Evolutionary conservation across 2,329 filamentous ascomycete genomes (phyloP).

Genomic region (Stemphylium beticola): DNA sequence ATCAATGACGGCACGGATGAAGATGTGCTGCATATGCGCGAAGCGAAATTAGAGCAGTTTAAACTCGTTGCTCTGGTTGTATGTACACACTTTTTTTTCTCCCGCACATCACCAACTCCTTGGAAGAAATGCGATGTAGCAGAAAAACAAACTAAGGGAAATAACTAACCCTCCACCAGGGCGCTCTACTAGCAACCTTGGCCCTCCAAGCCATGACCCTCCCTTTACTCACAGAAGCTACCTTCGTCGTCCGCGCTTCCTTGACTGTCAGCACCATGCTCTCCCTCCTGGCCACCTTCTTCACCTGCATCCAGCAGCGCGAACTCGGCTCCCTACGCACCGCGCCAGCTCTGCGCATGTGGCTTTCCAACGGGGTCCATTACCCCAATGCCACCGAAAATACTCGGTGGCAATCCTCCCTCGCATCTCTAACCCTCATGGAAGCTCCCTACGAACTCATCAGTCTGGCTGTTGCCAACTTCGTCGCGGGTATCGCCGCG

Average conservation of each 20-base stretch:
- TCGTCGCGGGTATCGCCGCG: slow-evolving; percentile 20
- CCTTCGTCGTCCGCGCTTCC: slow-evolving; percentile 15
- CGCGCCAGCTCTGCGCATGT: slow-evolving; percentile 15
- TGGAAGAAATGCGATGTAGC: no score
- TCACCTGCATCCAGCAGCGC: slow-evolving; percentile 27
- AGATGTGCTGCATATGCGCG: slow-evolving; percentile 14
- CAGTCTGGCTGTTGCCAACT: slow-evolving; percentile 17
- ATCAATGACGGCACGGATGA: slow-evolving; percentile 24
- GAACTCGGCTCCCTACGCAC: slow-evolving; percentile 16
- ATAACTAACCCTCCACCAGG: slow-evolving; percentile 11
- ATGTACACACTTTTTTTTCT: slow-evolving; percentile 3
- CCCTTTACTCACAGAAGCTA: slow-evolving; percentile 9
- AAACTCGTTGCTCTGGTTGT: slow-evolving; percentile 27
- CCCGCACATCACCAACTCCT: background rate
- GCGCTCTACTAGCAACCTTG: slow-evolving; percentile 21
- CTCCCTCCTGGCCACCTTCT: slow-evolving; percentile 24
- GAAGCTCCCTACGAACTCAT: slow-evolving; percentile 28
- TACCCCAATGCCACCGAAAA: slow-evolving; percentile 3
- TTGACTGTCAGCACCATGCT: slow-evolving; percentile 20
- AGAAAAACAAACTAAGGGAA: background rate
- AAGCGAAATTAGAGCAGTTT: slow-evolving; percentile 22
- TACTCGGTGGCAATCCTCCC: slow-evolving; percentile 19
- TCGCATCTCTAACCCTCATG: slow-evolving; percentile 19
- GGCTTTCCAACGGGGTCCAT: slow-evolving; percentile 24
- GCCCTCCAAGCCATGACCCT: slow-evolving; percentile 25